These are phyloP conservation scores for Arthrobotrys megalospora DNA, from an alignment of 2,329 filamentous ascomycete genomes.

Conservation along the genomic window DNA sequence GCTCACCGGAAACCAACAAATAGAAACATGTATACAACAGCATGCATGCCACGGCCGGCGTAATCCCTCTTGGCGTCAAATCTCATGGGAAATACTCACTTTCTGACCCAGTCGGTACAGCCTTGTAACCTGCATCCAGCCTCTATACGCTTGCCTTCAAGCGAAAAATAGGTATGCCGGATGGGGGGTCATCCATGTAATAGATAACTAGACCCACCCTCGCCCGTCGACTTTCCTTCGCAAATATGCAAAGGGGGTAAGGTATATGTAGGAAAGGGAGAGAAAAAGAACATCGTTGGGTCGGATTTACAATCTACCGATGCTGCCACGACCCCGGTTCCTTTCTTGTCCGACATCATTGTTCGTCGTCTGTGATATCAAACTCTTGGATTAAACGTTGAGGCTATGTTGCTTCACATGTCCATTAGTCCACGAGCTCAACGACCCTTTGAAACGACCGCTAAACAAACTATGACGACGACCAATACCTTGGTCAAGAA, in stretches of 20 bases:
- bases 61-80: background rate
- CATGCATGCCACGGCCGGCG: constrained; percentile 22
- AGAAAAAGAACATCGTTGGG: background rate
- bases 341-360: background rate
- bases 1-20: constrained; percentile 15
- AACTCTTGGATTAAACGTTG: background rate
- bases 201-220: background rate
- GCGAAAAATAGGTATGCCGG: constrained; percentile 1
- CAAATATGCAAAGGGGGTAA: background rate
- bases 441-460: background rate
- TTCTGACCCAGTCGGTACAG: constrained; percentile 13
- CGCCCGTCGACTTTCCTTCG: background rate
- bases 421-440: constrained; percentile 1
- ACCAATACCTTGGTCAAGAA: background rate
- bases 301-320: constrained; percentile 28
- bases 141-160: constrained; percentile 1
- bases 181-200: background rate
- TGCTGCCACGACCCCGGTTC: background rate
- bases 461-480: constrained; percentile 21
- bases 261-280: background rate
- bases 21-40: constrained; percentile 42
- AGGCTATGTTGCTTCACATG: constrained; percentile 35
- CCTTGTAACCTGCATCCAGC: constrained; percentile 31
- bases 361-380: background rate
- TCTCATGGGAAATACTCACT: background rate